These are phyloP conservation scores for Apiospora hydei DNA, from an alignment of 2,329 filamentous ascomycete genomes.

Conservation along the genomic window DNA sequence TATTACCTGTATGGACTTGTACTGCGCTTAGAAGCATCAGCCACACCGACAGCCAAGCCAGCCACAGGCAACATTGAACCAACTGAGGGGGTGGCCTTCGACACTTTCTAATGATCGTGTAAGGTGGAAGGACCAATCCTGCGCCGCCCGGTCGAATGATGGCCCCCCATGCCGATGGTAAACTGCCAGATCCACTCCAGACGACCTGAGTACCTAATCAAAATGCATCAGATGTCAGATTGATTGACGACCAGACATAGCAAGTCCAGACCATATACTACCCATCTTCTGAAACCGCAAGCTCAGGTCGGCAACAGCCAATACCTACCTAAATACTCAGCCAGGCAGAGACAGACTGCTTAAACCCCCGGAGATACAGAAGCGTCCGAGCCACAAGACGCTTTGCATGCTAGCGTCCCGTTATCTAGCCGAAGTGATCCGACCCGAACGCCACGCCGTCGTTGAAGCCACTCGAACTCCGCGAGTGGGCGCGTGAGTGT, in stretches of 20 bases:
- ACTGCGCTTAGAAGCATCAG: neutral
- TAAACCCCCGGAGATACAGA: neutral
- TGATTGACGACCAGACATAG: neutral
- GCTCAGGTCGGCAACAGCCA: neutral
- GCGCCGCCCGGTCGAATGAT: slow-evolving; percentile 6
- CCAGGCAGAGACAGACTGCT: neutral
- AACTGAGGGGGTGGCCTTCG: neutral
- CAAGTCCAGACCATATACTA: neutral
- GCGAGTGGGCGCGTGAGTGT: neutral
- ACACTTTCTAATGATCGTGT: neutral
- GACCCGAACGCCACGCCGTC: neutral
- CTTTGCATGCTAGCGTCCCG: neutral
- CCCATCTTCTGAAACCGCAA: neutral
- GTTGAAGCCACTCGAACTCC: neutral
- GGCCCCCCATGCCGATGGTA: slow-evolving; percentile 11
- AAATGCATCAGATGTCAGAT: neutral
- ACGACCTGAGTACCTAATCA: neutral
- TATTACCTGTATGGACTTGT: neutral
- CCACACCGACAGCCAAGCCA: neutral
- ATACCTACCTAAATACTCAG: neutral
- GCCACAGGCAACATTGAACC: neutral
- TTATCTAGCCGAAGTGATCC: slow-evolving; percentile 9
- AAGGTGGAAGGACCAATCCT: neutral
- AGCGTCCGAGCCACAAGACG: neutral
- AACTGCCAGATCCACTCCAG: neutral